A percentile compares a stretch with the other conserved stretches of the same genome.
Conservation (phyloP, 2,329 filamentous ascomycete species). For the Amphichorda felina region DNA sequence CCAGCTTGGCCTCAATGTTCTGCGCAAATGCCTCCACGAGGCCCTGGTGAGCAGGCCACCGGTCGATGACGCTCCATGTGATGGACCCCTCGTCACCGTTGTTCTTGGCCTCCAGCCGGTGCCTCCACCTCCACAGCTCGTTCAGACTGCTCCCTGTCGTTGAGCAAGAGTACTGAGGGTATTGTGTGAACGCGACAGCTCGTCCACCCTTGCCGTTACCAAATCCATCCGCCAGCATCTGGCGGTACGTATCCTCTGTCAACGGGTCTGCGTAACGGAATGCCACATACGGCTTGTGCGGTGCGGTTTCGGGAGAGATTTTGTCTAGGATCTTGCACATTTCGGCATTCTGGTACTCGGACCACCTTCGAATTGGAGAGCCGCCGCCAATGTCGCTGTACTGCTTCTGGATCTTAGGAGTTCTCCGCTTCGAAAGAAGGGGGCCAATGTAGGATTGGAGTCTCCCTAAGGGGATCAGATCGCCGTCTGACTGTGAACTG, state of each 20-base stretch:
- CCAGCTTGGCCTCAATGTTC: conserved; percentile 79
- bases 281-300: conserved; percentile 94
- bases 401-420: conserved; percentile 93
- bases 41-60: conserved; percentile 88
- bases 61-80: conserved; percentile 93
- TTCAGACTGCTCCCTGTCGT: conserved; percentile 95
- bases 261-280: conserved; percentile 91
- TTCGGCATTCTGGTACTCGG: conserved; percentile 81
- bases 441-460: conserved; percentile 86
- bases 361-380: conserved; percentile 98
- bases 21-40: conserved; percentile 84
- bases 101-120: conserved; percentile 70
- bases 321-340: conserved; percentile 97
- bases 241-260: conserved; percentile 86
- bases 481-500: conserved; percentile 64
- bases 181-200: conserved; percentile 95
- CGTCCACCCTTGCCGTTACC: conserved; percentile 81
- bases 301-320: conserved; percentile 83
- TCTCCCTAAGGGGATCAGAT: conserved; percentile 89
- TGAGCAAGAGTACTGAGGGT: conserved; percentile 96
- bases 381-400: conserved; percentile 92
- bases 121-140: conserved; percentile 95
- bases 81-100: conserved; percentile 55
- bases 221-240: conserved; percentile 78
- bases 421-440: conserved; percentile 73